Conservation (phyloP, 208 protist genomes). For the Zelonia costaricensis region DNA sequence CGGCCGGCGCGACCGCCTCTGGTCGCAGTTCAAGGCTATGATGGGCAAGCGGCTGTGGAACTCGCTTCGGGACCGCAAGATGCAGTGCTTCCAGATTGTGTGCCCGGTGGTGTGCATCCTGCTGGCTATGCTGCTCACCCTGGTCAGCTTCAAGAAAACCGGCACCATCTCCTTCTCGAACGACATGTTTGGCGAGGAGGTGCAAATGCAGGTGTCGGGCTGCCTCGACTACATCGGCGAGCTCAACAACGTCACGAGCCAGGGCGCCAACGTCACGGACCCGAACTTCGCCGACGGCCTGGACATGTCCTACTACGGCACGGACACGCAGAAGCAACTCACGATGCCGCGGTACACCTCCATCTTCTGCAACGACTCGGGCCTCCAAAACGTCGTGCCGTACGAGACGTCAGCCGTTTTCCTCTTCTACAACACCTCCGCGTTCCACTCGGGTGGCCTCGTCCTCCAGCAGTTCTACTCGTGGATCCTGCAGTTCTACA, state of each 20-base stretch:
- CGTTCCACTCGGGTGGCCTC: constrained; percentile 44
- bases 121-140: constrained; percentile 64
- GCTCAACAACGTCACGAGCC: constrained; percentile 15
- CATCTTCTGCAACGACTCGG: constrained; percentile 22
- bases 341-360: constrained; percentile 41
- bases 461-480: constrained; percentile 38
- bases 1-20: neutral
- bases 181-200: constrained; percentile 40
- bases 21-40: constrained; percentile 56
- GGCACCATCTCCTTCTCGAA: constrained; percentile 31
- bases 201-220: constrained; percentile 36
- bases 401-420: constrained; percentile 13
- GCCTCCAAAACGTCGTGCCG: constrained; percentile 39
- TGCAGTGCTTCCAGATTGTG: constrained; percentile 73
- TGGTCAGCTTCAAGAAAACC: constrained; percentile 30
- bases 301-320: constrained; percentile 33
- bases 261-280: constrained; percentile 18
- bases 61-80: constrained; percentile 58
- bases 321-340: constrained; percentile 40
- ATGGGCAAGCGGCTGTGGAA: constrained; percentile 61
- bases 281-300: constrained; percentile 17
- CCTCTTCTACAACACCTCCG: constrained; percentile 71
- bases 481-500: constrained; percentile 39
- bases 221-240: constrained; percentile 27
- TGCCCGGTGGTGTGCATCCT: constrained; percentile 68